Evolutionary conservation across 2,329 filamentous ascomycete genomes (phyloP).

Genomic region (Hortaea werneckii): DNA sequence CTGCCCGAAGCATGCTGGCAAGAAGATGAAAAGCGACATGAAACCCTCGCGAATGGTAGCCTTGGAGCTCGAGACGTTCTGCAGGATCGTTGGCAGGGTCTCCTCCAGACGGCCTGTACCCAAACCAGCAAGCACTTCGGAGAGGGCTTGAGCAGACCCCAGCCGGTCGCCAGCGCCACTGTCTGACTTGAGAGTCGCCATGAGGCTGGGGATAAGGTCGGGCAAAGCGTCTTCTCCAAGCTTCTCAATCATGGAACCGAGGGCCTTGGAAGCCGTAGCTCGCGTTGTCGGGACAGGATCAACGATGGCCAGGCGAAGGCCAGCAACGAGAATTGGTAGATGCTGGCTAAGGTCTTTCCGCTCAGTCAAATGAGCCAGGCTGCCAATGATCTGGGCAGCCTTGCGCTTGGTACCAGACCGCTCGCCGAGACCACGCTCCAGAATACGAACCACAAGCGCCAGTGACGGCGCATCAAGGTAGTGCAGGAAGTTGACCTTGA

Average conservation of each 20-base stretch:
- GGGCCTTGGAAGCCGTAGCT: slow-evolving; percentile 87
- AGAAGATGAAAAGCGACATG: slow-evolving; percentile 98
- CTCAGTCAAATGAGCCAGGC: slow-evolving; percentile 91
- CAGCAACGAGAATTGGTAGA: slow-evolving; percentile 82
- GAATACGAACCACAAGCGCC: slow-evolving; percentile 85
- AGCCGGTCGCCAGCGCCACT: slow-evolving; percentile 92
- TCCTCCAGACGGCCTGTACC: slow-evolving; percentile 90
- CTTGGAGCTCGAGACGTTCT: slow-evolving; percentile 89
- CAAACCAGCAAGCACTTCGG: slow-evolving; percentile 88
- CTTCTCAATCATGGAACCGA: slow-evolving; percentile 96
- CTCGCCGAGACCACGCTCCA: slow-evolving; percentile 84
- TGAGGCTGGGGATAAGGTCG: slow-evolving; percentile 92
- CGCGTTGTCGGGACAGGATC: slow-evolving; percentile 94
- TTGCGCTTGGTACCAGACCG: slow-evolving; percentile 93
- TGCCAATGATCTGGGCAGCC: slow-evolving; percentile 94
- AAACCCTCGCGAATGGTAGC: slow-evolving; percentile 89
- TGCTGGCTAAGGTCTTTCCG: slow-evolving; percentile 87
- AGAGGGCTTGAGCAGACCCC: slow-evolving; percentile 90
- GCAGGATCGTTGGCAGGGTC: slow-evolving; percentile 87
- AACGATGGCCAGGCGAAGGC: slow-evolving; percentile 77
- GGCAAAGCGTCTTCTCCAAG: slow-evolving; percentile 92
- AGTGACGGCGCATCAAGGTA: slow-evolving; percentile 96
- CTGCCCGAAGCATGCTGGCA: slow-evolving; percentile 97
- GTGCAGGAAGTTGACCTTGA: slow-evolving; percentile 97
- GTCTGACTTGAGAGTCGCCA: slow-evolving; percentile 95